These are phyloP conservation scores for Tricladium varicosporioides DNA, from an alignment of 2,329 filamentous ascomycete species.

Conservation along the genomic window DNA sequence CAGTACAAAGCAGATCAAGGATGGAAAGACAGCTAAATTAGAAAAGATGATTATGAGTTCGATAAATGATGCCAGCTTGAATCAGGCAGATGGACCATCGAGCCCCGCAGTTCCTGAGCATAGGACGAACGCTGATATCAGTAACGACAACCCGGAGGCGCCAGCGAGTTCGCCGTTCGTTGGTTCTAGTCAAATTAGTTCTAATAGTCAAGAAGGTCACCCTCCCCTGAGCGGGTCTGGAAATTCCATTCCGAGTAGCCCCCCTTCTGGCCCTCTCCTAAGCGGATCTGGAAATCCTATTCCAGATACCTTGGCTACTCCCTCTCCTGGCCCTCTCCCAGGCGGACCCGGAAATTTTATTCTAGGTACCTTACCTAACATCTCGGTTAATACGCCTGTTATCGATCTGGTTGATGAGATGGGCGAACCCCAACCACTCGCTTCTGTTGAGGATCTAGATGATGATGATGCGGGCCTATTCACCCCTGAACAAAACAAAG, in stretches of 20 bases:
- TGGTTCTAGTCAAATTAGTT: not conserved
- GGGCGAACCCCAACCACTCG: not conserved
- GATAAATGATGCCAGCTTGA: no score
- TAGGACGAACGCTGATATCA: no score
- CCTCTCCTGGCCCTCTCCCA: not conserved
- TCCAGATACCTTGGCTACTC: no score
- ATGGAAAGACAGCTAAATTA: no score
- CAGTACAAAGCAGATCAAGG: no score
- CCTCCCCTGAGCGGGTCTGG: not conserved
- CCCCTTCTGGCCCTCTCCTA: not conserved
- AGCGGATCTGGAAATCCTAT: not conserved
- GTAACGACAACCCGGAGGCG: no score
- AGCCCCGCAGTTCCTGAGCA: no score
- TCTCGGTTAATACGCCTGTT: not conserved
- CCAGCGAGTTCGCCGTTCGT: not conserved
- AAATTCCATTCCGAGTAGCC: not conserved
- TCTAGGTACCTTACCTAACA: not conserved
- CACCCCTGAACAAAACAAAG: constrained; percentile 1
- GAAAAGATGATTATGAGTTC: no score
- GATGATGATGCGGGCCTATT: not conserved
- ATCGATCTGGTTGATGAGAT: not conserved
- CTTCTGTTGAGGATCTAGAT: not conserved
- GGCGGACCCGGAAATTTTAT: not conserved
- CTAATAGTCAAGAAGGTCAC: not conserved
- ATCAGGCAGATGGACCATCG: no score